Conservation (phyloP, 768 basidiomycete species). For the Galerina sulciceps region DNA sequence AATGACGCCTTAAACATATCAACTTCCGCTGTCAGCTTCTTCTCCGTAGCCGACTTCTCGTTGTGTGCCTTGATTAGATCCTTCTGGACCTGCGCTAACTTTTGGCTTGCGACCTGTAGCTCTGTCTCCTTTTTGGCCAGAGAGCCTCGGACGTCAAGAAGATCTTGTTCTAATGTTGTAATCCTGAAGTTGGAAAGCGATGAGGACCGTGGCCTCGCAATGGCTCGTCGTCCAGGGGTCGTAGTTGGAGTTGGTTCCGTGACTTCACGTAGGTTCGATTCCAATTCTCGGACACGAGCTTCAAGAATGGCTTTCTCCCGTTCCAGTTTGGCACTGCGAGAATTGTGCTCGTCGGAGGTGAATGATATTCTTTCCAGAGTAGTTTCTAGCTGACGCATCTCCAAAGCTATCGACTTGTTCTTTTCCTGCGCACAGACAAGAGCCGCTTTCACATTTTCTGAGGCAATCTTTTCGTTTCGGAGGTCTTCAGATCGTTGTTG, state of each 20-base stretch:
- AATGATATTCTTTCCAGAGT: slow-evolving; percentile 58
- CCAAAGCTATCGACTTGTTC: slow-evolving; percentile 52
- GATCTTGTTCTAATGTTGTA: slow-evolving; percentile 57
- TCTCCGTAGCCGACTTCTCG: slow-evolving; percentile 60
- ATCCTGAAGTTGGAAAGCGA: slow-evolving; percentile 58
- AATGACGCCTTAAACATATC: slow-evolving; percentile 45
- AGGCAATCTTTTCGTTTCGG: slow-evolving; percentile 53
- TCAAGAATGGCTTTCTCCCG: slow-evolving; percentile 63
- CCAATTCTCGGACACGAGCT: slow-evolving; percentile 60
- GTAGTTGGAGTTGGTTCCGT: slow-evolving; percentile 34
- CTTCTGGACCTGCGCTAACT: slow-evolving; percentile 50
- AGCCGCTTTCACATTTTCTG: slow-evolving; percentile 56
- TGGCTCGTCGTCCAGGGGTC: slow-evolving; percentile 33
- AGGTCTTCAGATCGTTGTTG: slow-evolving; percentile 57
- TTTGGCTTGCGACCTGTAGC: slow-evolving; percentile 46
- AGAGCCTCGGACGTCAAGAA: slow-evolving; percentile 48
- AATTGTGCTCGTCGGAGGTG: slow-evolving; percentile 50
- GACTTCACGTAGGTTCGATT: slow-evolving; percentile 43
- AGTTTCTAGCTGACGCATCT: slow-evolving; percentile 57
- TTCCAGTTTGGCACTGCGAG: slow-evolving; percentile 50
- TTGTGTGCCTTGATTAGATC: slow-evolving; percentile 60
- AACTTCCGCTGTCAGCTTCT: slow-evolving; percentile 45
- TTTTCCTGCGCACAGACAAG: slow-evolving; percentile 52
- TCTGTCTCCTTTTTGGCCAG: slow-evolving; percentile 49
- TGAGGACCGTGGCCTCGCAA: slow-evolving; percentile 58